Conservation (phyloP, 768 basidiomycete species). For the Auriscalpium vulgare region DNA sequence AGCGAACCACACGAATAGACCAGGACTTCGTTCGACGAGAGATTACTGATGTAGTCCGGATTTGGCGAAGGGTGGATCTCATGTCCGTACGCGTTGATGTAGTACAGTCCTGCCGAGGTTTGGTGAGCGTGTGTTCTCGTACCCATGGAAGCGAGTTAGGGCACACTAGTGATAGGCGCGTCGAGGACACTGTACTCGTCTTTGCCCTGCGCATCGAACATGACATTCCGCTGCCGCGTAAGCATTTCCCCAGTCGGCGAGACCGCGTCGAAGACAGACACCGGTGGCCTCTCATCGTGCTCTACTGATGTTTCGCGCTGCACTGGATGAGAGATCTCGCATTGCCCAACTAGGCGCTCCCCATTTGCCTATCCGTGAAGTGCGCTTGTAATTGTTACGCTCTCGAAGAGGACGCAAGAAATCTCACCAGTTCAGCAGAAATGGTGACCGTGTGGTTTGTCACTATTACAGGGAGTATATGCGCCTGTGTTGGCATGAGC, state of each 20-base stretch:
- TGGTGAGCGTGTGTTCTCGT: neutral
- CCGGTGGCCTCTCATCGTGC: slow-evolving; percentile 23
- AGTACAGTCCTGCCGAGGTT: slow-evolving; percentile 54
- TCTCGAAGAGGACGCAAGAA: neutral
- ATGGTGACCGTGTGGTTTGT: slow-evolving; percentile 97
- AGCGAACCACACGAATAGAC: slow-evolving; percentile 92
- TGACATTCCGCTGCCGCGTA: slow-evolving; percentile 48
- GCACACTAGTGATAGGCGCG: slow-evolving; percentile 54
- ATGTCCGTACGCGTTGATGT: slow-evolving; percentile 87
- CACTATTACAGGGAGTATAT: slow-evolving; percentile 84
- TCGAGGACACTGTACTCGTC: slow-evolving; percentile 46
- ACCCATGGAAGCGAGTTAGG: neutral
- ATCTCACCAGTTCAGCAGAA: slow-evolving; percentile 70
- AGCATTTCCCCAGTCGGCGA: slow-evolving; percentile 42
- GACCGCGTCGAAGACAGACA: slow-evolving; percentile 2
- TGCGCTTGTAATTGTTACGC: neutral
- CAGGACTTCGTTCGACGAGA: slow-evolving; percentile 55
- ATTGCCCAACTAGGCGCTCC: slow-evolving; percentile 77
- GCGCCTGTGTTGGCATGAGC: slow-evolving; percentile 36
- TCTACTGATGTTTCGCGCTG: slow-evolving; percentile 10
- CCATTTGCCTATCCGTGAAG: slow-evolving; percentile 55
- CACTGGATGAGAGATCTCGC: slow-evolving; percentile 87
- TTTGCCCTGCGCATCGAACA: slow-evolving; percentile 54
- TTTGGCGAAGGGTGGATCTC: slow-evolving; percentile 91
- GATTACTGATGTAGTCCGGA: slow-evolving; percentile 60